Base-by-base conservation (phyloP, 2,329 filamentous ascomycete genomes). In the Colletotrichum tanaceti region DNA sequence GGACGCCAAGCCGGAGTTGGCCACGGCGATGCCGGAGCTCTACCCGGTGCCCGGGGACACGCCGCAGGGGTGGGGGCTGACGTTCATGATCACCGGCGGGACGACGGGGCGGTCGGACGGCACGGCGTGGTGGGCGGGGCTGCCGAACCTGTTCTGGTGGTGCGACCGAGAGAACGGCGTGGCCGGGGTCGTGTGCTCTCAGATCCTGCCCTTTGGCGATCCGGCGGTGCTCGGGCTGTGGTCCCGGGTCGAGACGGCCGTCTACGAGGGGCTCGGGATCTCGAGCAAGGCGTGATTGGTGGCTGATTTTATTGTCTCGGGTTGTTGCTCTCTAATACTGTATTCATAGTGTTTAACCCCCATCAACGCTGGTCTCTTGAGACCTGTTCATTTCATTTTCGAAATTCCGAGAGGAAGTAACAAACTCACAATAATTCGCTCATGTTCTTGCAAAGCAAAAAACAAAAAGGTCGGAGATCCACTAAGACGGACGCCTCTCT, bases 21-120 rank as follows among this genome's bases (percentile, higher is more conserved):
- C 83, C 2, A 85, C 86, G 71, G 74, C 76, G 0, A 70, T 84
- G 1, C 50, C 49, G 0, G 85, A 89, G 38, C 62, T 90, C 14
- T 90, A 86, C 72, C 81, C 81, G 0, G 74, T 81, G 1, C 55
- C 76, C 0, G 74, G 75, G 0, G 73, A 85, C 68, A 83, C 81
- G 49, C 85, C 88, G 0, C 89, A 91, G 73, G 90, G 90, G 13
- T 91, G 88, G 88, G 88, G 89, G 0, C 77, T 91, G 39, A 85
- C 82, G 0, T 88, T 88, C 57, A 86, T 89, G 82, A 86, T 76
- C 18, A 75, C 77, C 22, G 82, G 82, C 0, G 83, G 82, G 0
- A 72, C 75, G 1, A 87, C 87, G 3, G 87, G 88, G 0, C 80
- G 88, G 10, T 85, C 85, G 0, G 76, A 71, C 2, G 79, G 81